Conservation (phyloP, 2,329 filamentous ascomycete species). For the Arthrobotrys conoides region DNA sequence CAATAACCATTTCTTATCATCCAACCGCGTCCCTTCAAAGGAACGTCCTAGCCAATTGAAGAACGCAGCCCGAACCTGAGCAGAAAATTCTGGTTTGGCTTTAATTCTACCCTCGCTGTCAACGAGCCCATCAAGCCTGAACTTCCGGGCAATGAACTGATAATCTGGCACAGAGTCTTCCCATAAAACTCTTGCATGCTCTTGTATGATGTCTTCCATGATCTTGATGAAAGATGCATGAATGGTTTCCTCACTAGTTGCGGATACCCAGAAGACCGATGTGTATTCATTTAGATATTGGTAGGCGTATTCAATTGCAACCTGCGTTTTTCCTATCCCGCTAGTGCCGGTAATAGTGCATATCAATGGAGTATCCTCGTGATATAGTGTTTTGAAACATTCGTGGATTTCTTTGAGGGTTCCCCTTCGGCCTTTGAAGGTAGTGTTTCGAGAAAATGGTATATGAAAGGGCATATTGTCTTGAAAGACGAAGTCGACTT, state of each 20-base stretch:
- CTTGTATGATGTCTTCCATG: constrained; percentile 22
- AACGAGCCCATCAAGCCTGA: neutral
- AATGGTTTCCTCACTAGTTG: constrained; percentile 36
- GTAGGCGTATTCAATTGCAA: constrained; percentile 23
- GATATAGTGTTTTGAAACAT: constrained; percentile 2
- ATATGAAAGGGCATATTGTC: neutral
- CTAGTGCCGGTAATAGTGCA: constrained; percentile 9
- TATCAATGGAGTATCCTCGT: neutral
- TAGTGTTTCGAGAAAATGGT: constrained; percentile 24
- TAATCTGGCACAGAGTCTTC: constrained; percentile 13
- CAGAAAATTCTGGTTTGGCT: neutral
- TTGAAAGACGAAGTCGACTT: neutral
- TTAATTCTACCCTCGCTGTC: neutral
- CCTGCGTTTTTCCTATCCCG: constrained; percentile 27
- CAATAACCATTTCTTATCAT: neutral
- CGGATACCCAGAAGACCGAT: constrained; percentile 63
- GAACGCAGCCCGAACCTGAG: neutral
- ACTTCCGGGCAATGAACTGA: neutral
- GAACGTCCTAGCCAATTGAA: neutral
- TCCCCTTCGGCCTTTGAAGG: constrained; percentile 15
- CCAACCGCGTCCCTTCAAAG: neutral
- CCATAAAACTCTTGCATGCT: constrained; percentile 23
- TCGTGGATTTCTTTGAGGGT: constrained; percentile 1
- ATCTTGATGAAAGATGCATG: constrained; percentile 16
- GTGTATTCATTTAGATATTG: constrained; percentile 56